Base-by-base conservation (phyloP, 192 early-diverging fungal species). In the Cladochytrium replicatum region DNA sequence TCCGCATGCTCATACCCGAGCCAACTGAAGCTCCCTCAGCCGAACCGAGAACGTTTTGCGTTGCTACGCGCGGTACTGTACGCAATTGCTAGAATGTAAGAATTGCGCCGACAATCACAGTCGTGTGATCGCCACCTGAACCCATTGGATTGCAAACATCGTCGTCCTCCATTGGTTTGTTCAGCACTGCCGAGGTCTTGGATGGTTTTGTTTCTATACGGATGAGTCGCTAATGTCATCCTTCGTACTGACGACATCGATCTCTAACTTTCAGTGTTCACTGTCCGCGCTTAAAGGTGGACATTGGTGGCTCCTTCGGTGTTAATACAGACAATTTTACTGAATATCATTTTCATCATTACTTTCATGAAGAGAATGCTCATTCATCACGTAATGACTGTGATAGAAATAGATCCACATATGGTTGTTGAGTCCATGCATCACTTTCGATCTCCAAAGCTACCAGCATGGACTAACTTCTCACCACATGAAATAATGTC, bases 21-120 rank as follows among this genome's bases (percentile, higher is more conserved):
- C 75, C 73, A 29, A 9, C 43, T 3, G 32, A 17, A 3, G n/a
- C 29, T 37, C 34, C 13, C 34, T 62, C 64, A 57, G 69, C 69
- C 4, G 63, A 64, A 41, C 83, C 74, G 8, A 86, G 74, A 11
- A 83, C 75, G 43, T 75, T 81, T 61, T 87, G 83, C 27, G 85
- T 87, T 23, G 93, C 91, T 11, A 89, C 88, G 31, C 88, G 73
- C 3, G 88, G 94, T 95, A 11, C 84, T 88, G 67, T 94, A 98
- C 29, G 88, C 87, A 43, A 98, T 76, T 5, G 91, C 89, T 28
- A 91, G 60, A 98, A 91, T 1, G 94, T 95, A 53, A 98, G 91
- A 17, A 95, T 48, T 8, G 91, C 83, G 5, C 92, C 95, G 25
- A 93, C 64, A 17, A 85, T 63, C 0, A 93, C 75, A 28, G 71